Evolutionary conservation across 176 grass and related monocot species (phyloP).

Genomic region (Thalia dealbata): DNA sequence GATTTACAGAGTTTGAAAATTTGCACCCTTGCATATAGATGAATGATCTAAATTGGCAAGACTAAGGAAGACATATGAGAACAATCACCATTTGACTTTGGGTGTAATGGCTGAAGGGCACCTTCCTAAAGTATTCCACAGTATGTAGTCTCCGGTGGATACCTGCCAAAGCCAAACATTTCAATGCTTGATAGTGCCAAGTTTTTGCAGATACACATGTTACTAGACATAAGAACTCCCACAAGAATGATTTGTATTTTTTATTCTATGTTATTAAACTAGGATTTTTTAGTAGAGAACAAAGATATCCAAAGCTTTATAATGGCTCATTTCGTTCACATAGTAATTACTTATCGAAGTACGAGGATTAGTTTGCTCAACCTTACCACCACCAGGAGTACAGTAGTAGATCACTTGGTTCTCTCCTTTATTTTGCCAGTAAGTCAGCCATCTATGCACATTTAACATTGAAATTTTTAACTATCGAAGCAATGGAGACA

Average conservation of each 20-base stretch:
- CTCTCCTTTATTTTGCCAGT: too few relatives aligned
- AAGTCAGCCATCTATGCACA: too few relatives aligned
- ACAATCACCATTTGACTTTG: constrained; percentile 23
- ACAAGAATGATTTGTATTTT: too few relatives aligned
- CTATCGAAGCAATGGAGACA: too few relatives aligned
- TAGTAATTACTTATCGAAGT: background rate
- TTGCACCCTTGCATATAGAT: background rate
- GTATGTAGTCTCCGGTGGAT: constrained; percentile 65
- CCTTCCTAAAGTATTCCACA: constrained; percentile 75
- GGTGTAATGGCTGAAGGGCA: constrained; percentile 40
- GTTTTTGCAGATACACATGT: too few relatives aligned
- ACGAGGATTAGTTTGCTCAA: background rate
- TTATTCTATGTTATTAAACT: background rate
- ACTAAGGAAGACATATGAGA: background rate
- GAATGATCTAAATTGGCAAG: background rate
- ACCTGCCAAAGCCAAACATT: constrained; percentile 29
- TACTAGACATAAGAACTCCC: too few relatives aligned
- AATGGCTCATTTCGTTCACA: background rate
- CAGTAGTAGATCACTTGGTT: too few relatives aligned
- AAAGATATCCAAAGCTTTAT: background rate
- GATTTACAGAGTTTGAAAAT: background rate
- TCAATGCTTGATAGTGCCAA: background rate
- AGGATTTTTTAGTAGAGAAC: background rate
- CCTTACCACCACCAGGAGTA: too few relatives aligned
- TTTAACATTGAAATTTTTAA: too few relatives aligned